These are phyloP conservation scores for Fusarium guadeloupense DNA, from an alignment of 2,329 filamentous ascomycete species.

Conservation along the genomic window DNA sequence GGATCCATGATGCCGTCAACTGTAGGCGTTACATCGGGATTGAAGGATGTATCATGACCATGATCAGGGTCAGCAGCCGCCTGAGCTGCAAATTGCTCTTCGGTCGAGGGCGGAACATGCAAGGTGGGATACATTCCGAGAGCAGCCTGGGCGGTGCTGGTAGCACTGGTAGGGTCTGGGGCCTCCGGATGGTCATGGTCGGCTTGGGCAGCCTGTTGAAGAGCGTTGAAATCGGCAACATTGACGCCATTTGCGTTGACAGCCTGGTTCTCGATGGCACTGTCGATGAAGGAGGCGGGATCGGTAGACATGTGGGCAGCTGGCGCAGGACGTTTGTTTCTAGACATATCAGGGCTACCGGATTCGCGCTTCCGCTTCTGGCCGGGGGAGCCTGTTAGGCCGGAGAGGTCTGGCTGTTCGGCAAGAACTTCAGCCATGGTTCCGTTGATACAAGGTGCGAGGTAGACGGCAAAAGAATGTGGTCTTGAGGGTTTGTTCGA, in stretches of 20 bases:
- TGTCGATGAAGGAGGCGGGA: slow-evolving; percentile 64
- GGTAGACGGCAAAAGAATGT: background rate
- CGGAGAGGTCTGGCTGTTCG: slow-evolving; percentile 60
- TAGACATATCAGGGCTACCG: slow-evolving; percentile 60
- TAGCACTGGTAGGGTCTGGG: slow-evolving; percentile 62
- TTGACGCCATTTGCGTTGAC: slow-evolving; percentile 55
- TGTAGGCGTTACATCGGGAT: slow-evolving; percentile 46
- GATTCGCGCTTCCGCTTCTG: slow-evolving; percentile 66
- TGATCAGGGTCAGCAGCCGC: slow-evolving; percentile 49
- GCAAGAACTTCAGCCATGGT: slow-evolving; percentile 59
- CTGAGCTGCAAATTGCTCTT: slow-evolving; percentile 69
- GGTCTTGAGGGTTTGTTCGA: slow-evolving; percentile 11
- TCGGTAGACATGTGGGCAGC: slow-evolving; percentile 58
- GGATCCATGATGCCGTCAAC: slow-evolving; percentile 46
- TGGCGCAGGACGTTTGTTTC: slow-evolving; percentile 60
- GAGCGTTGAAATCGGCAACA: slow-evolving; percentile 64
- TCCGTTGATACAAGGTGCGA: slow-evolving; percentile 7
- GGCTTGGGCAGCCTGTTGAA: slow-evolving; percentile 62
- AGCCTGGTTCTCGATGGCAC: slow-evolving; percentile 57
- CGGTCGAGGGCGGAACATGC: slow-evolving; percentile 65
- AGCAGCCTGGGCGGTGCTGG: slow-evolving; percentile 68
- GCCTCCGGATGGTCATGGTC: slow-evolving; percentile 60
- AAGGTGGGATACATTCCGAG: slow-evolving; percentile 68
- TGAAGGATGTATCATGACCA: slow-evolving; percentile 47
- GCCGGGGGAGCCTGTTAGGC: slow-evolving; percentile 54